Evolutionary conservation across 2,329 filamentous ascomycete genomes (phyloP), one percentile per base, ranked within the genome.

Genomic region (Verticillium dahliae): DNA sequence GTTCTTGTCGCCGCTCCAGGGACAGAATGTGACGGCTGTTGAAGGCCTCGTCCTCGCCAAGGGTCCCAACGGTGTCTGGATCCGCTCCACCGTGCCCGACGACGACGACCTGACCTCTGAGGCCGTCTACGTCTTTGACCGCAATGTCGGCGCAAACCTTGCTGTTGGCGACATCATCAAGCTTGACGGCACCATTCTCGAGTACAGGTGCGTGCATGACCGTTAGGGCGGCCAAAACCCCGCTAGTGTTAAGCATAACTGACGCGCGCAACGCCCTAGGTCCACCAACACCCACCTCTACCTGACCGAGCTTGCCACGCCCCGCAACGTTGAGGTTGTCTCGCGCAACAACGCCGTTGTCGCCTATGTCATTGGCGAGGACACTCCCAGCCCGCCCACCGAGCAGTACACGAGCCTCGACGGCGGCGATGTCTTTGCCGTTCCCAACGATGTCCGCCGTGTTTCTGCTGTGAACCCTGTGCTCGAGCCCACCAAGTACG

Each of bases 11-110:
- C 81, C 86, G 0, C 83, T 84, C 70, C 77, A 77, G 9, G 82
- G 82, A 57, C 74, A 85, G 69, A 74, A 73, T 6, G 83, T 90
- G 58, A 80, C 79, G 27, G 82, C 82, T 61, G 78, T 91, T 61
- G 80, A 81, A 38, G 88, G 88, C 41, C 74, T 90, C 11, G 80
- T 91, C 15, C 88, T 86, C 18, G 88, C 87, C 38, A 86, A 85
- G 69, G 80, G 82, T 0, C 79, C 81, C 14, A 78, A 77, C 62
- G 88, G 88, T 13, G 79, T 91, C 69, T 91, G 82, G 78, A 76
- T 91, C 18, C 83, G 85, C 54, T 88, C 87, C 1, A 82, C 81
- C 0, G 76, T 74, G 38, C 81, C 84, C 1, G 83, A 88, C 68
- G 71, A 77, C 57, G 81, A 87, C 68, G 70, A 75, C 14, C 75